phyloP scores from a whole-genome alignment of 2,329 filamentous ascomycete genomes.

The Trichoderma oligosporum region DNA sequence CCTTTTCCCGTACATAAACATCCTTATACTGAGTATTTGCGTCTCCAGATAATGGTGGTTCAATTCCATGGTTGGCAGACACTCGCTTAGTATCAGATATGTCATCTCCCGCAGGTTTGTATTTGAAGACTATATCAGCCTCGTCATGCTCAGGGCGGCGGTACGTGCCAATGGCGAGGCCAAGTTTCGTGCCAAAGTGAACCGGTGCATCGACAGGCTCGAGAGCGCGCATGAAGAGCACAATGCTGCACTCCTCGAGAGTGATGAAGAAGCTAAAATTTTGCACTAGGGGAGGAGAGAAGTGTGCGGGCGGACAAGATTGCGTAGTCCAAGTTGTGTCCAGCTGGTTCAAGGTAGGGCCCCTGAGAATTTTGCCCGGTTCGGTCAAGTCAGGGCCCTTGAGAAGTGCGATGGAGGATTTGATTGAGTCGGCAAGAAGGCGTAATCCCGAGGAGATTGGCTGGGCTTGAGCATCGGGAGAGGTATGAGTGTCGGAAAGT shows the following conservation, averaged over 20 bases:
- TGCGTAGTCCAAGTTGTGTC: conserved; percentile 44
- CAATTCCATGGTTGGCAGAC: conserved; percentile 27
- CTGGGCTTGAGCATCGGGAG: conserved; percentile 54
- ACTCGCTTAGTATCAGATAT: conserved; percentile 27
- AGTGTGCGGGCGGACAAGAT: conserved; percentile 44
- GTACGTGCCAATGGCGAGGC: conserved; percentile 62
- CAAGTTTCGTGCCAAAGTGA: conserved; percentile 63
- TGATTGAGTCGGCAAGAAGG: conserved; percentile 52
- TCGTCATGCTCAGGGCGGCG: conserved; percentile 72
- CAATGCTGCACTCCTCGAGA: conserved; percentile 65
- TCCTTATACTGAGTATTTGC: conserved; percentile 41
- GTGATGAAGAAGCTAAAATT: conserved; percentile 71
- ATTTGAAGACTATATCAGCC: conserved; percentile 71
- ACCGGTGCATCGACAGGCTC: conserved; percentile 62
- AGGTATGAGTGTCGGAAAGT: conserved; percentile 43
- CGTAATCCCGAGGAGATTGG: conserved; percentile 55
- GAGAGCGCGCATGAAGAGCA: conserved; percentile 66
- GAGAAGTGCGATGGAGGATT: conserved; percentile 50
- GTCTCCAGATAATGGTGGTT: conserved; percentile 21
- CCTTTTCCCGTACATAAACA: conserved; percentile 84
- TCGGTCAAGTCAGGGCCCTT: conserved; percentile 48
- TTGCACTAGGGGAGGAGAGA: conserved; percentile 45
- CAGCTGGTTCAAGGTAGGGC: conserved; percentile 42
- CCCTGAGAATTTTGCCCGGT: conserved; percentile 50
- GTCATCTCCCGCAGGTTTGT: conserved; percentile 36